phyloP scores from a whole-genome alignment of 306 rosid species.

The Adenanthera pavonina region DNA sequence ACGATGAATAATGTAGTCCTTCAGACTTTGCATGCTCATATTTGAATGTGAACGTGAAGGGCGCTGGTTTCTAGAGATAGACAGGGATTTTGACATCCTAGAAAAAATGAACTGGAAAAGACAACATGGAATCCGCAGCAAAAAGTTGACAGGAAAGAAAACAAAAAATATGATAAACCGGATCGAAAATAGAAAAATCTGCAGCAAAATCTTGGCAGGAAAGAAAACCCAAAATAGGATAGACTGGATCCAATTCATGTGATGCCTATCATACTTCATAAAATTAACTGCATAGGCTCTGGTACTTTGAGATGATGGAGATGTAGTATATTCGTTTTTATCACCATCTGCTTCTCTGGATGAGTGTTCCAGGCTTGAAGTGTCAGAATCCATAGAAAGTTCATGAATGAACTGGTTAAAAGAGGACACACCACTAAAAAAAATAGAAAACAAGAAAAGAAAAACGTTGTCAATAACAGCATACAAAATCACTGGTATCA shows the following conservation, averaged over 20 bases:
- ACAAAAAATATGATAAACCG: slow-evolving; percentile 56
- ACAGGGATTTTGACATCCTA: slow-evolving; percentile 39
- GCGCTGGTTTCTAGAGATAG: slow-evolving; percentile 41
- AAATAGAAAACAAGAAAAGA: slow-evolving; percentile 35
- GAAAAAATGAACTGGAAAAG: slow-evolving; percentile 43
- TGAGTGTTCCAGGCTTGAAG: slow-evolving; percentile 66
- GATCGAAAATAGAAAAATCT: slow-evolving; percentile 58
- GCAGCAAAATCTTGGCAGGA: slow-evolving; percentile 61
- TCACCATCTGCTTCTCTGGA: slow-evolving; percentile 75
- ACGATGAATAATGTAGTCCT: slow-evolving; percentile 76
- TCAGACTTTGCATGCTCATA: slow-evolving; percentile 61
- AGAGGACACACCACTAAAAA: slow-evolving; percentile 84
- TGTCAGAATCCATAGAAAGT: slow-evolving; percentile 84
- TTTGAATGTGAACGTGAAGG: slow-evolving; percentile 42
- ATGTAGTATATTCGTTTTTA: slow-evolving; percentile 50
- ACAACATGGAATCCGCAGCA: slow-evolving; percentile 63
- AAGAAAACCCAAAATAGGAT: slow-evolving; percentile 64
- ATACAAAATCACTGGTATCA: not conserved
- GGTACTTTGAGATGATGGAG: slow-evolving; percentile 73
- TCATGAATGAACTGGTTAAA: slow-evolving; percentile 88
- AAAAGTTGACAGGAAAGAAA: slow-evolving; percentile 60
- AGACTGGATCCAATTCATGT: slow-evolving; percentile 57
- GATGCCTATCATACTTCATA: slow-evolving; percentile 45
- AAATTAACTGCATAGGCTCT: slow-evolving; percentile 59
- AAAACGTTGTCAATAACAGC: slow-evolving; percentile 31